Conservation (phyloP, 805 yeast genomes). For the Myxozyma melibiosi region DNA sequence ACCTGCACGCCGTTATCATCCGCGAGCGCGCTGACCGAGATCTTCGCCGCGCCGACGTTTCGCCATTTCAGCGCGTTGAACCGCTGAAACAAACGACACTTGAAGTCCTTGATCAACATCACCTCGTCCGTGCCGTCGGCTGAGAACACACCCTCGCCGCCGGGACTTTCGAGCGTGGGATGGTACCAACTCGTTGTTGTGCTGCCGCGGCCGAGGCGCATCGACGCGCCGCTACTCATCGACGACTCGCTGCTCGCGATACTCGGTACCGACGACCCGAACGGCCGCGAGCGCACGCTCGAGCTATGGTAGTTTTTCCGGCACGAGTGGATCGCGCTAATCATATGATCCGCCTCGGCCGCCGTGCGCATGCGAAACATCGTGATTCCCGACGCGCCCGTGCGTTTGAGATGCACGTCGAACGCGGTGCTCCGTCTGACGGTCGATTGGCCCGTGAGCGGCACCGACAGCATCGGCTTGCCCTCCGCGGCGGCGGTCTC, state of each 20-base stretch:
- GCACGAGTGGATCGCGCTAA: slow-evolving; percentile 32
- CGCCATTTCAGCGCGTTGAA: slow-evolving; percentile 34
- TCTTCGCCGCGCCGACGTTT: slow-evolving; percentile 32
- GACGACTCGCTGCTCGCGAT: slow-evolving; percentile 28
- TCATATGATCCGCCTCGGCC: slow-evolving; percentile 34
- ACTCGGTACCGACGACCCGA: slow-evolving; percentile 16
- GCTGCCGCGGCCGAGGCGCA: neutral
- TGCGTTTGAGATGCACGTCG: slow-evolving; percentile 32
- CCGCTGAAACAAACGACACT: slow-evolving; percentile 31
- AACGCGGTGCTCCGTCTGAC: slow-evolving; percentile 34
- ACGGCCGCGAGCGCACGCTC: slow-evolving; percentile 18
- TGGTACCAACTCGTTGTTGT: slow-evolving; percentile 16
- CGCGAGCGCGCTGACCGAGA: slow-evolving; percentile 17
- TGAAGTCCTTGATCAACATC: slow-evolving; percentile 20
- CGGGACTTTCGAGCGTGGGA: slow-evolving; percentile 12
- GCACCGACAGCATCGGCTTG: slow-evolving; percentile 23
- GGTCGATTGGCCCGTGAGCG: slow-evolving; percentile 17
- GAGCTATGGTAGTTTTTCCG: slow-evolving; percentile 6
- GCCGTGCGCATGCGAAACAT: slow-evolving; percentile 35
- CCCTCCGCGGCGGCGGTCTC: slow-evolving; percentile 1
- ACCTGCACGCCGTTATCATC: slow-evolving; percentile 7
- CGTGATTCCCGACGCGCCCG: slow-evolving; percentile 19
- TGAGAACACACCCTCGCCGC: neutral
- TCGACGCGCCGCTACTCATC: slow-evolving; percentile 1
- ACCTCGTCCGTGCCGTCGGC: slow-evolving; percentile 12